Conservation (phyloP, 192 early-diverging fungal genomes). For the Backusella parvicylindrica region DNA sequence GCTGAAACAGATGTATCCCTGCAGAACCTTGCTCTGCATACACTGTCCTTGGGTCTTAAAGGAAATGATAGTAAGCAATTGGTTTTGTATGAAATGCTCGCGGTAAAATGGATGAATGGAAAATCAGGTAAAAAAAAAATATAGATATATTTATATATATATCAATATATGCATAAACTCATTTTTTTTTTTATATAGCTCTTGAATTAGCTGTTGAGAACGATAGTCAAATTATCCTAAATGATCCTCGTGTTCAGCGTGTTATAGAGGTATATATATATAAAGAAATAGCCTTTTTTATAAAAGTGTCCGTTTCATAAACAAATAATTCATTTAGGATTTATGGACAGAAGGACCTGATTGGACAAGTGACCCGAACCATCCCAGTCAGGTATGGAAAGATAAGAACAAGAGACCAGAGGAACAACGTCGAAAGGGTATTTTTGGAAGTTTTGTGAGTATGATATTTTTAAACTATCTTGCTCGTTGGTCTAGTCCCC, state of each 20-base stretch:
- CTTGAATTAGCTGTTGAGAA: conserved; percentile 26
- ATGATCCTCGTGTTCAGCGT: conserved; percentile 11
- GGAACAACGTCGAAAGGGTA: background rate
- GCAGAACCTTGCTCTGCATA: conserved; percentile 8
- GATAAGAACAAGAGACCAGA: too few species aligned
- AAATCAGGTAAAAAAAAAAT: conserved; percentile 10
- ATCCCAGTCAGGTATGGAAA: conserved; percentile 20
- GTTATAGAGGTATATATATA: conserved; percentile 22
- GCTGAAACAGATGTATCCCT: conserved; percentile 12
- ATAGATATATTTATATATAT: background rate
- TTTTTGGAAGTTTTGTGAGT: background rate
- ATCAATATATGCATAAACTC: background rate
- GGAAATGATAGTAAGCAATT: background rate
- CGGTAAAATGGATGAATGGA: conserved; percentile 3
- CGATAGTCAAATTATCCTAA: conserved; percentile 7
- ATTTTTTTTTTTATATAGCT: conserved; percentile 10
- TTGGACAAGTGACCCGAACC: conserved; percentile 9
- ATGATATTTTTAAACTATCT: background rate
- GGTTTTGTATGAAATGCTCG: conserved; percentile 17
- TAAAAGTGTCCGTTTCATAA: background rate
- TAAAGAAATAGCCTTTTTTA: background rate
- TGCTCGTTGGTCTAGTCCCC: conserved; percentile 7
- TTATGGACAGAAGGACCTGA: conserved; percentile 23
- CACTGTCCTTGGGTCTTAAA: conserved; percentile 12
- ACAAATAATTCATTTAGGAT: conserved; percentile 1